phyloP scores from a whole-genome alignment of 805 yeast genomes.

The Yamadazyma tumulicola region DNA sequence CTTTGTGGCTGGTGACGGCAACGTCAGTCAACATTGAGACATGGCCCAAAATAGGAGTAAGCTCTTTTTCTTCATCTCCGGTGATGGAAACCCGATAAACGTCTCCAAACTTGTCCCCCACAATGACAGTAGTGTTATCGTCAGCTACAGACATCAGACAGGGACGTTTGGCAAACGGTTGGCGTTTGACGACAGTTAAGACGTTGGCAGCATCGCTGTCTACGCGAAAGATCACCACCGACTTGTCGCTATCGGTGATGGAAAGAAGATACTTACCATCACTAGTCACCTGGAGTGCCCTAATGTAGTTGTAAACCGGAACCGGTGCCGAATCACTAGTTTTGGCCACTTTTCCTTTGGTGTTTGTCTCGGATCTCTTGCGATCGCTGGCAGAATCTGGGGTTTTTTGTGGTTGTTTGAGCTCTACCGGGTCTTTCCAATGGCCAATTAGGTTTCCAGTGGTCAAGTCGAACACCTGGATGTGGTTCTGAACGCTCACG shows the following conservation, averaged over 20 bases:
- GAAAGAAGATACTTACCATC: constrained; percentile 55
- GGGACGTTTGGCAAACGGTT: constrained; percentile 89
- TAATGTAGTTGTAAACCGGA: constrained; percentile 61
- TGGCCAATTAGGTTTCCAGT: constrained; percentile 46
- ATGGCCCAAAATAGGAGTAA: constrained; percentile 83
- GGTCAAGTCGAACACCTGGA: constrained; percentile 48
- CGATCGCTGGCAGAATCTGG: constrained; percentile 13
- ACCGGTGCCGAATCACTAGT: constrained; percentile 64
- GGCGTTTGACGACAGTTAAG: constrained; percentile 58
- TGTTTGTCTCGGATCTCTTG: constrained; percentile 12
- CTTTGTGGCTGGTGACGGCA: constrained; percentile 33
- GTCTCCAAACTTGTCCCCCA: constrained; percentile 97
- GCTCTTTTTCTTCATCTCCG: constrained; percentile 32
- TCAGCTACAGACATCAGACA: constrained; percentile 64
- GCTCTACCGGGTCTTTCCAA: constrained; percentile 57
- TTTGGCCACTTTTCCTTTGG: constrained; percentile 40
- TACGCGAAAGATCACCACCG: constrained; percentile 59
- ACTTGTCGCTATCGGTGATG: constrained; percentile 81
- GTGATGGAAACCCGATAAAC: constrained; percentile 62
- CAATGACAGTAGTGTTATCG: constrained; percentile 49
- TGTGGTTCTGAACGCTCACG: constrained; percentile 54
- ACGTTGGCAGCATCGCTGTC: constrained; percentile 35
- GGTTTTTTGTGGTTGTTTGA: constrained; percentile 21
- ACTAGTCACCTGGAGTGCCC: constrained; percentile 54
- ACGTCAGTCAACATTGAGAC: constrained; percentile 94